phyloP scores from a whole-genome alignment of 345 rosid genomes.

The Moricandia moricandioides region DNA sequence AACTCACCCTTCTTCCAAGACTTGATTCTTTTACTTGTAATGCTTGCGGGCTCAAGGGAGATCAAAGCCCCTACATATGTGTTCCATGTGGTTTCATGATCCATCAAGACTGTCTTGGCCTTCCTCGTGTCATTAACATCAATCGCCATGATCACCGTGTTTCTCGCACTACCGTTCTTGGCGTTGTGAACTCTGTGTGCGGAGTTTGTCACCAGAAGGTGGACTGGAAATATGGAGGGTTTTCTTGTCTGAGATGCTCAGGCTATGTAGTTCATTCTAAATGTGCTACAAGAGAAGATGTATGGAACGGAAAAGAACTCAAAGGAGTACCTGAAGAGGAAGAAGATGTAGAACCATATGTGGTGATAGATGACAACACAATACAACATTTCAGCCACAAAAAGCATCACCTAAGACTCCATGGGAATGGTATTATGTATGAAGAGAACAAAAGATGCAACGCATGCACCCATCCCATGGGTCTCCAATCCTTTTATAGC shows the following conservation, averaged over 20 bases:
- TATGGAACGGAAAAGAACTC: neutral
- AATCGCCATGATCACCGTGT: conserved; percentile 3
- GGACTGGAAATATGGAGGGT: neutral
- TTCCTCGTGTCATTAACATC: conserved; percentile 7
- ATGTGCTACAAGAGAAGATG: neutral
- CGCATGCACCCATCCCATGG: neutral
- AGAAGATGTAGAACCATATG: neutral
- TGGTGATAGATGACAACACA: neutral
- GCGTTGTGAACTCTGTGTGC: neutral
- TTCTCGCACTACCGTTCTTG: neutral
- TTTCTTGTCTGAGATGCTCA: neutral
- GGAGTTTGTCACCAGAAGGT: neutral
- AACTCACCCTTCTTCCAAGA: neutral
- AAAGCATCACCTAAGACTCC: neutral
- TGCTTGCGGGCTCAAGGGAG: neutral
- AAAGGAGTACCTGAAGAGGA: neutral
- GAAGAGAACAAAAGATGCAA: neutral
- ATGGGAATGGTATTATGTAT: neutral
- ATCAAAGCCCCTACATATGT: conserved; percentile 3
- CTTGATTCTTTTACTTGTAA: neutral
- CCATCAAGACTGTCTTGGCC: neutral
- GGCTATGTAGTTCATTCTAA: neutral
- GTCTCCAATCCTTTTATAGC: neutral
- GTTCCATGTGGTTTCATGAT: neutral
- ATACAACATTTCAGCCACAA: neutral